Evolutionary conservation across 495 filamentous ascomycete genomes (phyloP), one percentile per base, ranked within the genome.

Genomic region (Penicillium mononematosum): DNA sequence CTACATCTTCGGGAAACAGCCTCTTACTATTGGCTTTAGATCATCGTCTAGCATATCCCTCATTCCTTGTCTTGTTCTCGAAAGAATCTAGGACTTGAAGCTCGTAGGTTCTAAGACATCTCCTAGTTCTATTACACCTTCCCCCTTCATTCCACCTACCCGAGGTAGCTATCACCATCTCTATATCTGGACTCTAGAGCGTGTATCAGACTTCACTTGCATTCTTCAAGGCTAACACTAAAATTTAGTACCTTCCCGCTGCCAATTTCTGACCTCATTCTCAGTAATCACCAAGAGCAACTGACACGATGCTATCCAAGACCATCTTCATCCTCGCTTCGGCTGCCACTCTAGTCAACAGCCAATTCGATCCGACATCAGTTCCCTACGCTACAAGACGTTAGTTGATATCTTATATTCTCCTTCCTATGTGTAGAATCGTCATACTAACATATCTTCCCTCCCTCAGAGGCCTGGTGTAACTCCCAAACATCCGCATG

Each of bases 391-490:
- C 70, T 5, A 76, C 74, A 12, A 76, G 75, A 65, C 59, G 82
- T 83, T 68, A 66, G 66, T 59, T 6, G 27, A 45, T 32, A 16
- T 19, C 22, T 19, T 11, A 41, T 4, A 14, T 17, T 0, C 38
- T 36, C 1, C 32, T 44, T 5, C 24, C 31, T 14, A 24, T 54
- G 48, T 17, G 53, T 48, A 69, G 71, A 5, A 59, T 5, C 27
- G 45, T 24, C 3, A 53, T 31, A 46, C 39, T 58, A 14, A 55
- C 31, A 42, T 5, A 25, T 43, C 17, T 22, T 0, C 32, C 50
- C 52, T 2, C 38, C 50, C 52, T 12, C 65, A 89, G 86, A 79
- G 34, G 71, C 73, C 41, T 95, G 90, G 90, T 95, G 90, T 70
- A 55, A 68, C 16, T 73, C 81, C 55, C 87, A 95, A 69, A 77